phyloP scores from a whole-genome alignment of 1,284 basidiomycete genomes.

The Apiotrichum veenhuisii region DNA sequence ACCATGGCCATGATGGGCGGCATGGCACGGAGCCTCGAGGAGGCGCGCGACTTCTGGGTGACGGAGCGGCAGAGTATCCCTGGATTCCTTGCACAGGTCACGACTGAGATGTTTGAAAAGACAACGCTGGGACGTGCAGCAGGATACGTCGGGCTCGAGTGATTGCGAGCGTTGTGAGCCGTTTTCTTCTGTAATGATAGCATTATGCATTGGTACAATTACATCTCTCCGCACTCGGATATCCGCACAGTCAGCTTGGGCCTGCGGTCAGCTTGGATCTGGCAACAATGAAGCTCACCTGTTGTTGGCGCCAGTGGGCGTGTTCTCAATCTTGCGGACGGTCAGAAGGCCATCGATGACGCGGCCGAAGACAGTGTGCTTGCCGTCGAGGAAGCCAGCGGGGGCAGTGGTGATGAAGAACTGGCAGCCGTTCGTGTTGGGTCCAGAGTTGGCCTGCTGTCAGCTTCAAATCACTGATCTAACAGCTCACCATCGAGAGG shows the following conservation, averaged over 20 bases:
- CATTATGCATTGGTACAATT: conserved; percentile 11
- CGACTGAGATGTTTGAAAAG: conserved; percentile 53
- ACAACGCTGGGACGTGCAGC: conserved; percentile 47
- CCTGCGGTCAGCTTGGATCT: conserved; percentile 9
- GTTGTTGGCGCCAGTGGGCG: conserved; percentile 66
- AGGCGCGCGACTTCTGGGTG: conserved; percentile 54
- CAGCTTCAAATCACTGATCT: neutral
- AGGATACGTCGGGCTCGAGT: conserved; percentile 44
- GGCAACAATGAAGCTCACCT: conserved; percentile 16
- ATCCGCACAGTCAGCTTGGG: conserved; percentile 26
- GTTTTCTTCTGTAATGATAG: neutral
- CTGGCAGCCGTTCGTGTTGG: conserved; percentile 87
- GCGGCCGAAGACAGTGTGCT: conserved; percentile 89
- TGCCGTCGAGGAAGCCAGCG: conserved; percentile 90
- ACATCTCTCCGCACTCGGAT: conserved; percentile 56
- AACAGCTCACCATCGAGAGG: conserved; percentile 71
- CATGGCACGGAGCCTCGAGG: conserved; percentile 48
- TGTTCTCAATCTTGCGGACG: conserved; percentile 89
- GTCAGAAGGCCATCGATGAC: conserved; percentile 86
- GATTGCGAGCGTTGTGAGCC: neutral
- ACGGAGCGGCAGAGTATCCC: conserved; percentile 53
- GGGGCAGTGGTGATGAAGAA: conserved; percentile 96
- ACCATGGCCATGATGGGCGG: conserved; percentile 53
- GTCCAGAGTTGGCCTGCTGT: conserved; percentile 80
- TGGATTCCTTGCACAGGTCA: conserved; percentile 54